These are phyloP conservation scores for Candida yuanshanica DNA, from an alignment of 805 yeast species.

Conservation along the genomic window DNA sequence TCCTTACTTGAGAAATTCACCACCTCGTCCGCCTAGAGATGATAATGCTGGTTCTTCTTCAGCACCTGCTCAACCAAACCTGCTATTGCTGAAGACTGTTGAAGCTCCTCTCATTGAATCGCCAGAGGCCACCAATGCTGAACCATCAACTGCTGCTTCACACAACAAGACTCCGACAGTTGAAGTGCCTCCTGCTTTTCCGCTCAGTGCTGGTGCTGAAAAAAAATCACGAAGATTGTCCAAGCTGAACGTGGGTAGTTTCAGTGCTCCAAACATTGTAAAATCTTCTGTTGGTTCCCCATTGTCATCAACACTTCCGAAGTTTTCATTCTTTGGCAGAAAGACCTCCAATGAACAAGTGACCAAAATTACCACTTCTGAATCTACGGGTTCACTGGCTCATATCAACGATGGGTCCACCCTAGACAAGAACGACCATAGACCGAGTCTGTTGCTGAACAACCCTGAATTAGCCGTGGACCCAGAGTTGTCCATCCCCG, in stretches of 20 bases:
- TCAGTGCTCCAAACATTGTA: constrained; percentile 1
- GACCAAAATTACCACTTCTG: constrained; percentile 14
- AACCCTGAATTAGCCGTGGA: constrained; percentile 11
- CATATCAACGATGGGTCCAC: constrained; percentile 21
- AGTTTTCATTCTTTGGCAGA: constrained; percentile 12
- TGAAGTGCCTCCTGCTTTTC: constrained; percentile 7
- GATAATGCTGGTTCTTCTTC: background rate
- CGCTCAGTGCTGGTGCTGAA: constrained; percentile 5
- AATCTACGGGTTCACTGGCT: constrained; percentile 19
- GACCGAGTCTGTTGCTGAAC: background rate
- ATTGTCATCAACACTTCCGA: constrained; percentile 19
- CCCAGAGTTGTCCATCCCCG: constrained; percentile 14
- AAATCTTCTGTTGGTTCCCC: constrained; percentile 21
- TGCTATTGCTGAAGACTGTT: background rate
- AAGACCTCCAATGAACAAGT: constrained; percentile 10
- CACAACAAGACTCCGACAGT: constrained; percentile 15
- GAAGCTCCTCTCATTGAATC: constrained; percentile 3
- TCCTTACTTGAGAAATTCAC: constrained; percentile 16
- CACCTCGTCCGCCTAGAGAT: constrained; percentile 7
- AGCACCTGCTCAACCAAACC: background rate
- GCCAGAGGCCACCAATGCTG: background rate
- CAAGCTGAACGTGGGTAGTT: constrained; percentile 6
- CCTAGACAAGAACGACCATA: background rate
- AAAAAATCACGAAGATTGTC: constrained; percentile 8
- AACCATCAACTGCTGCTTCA: constrained; percentile 1